Base-by-base conservation (phyloP, 148 eudicot species). In the Nepenthes gracilis region DNA sequence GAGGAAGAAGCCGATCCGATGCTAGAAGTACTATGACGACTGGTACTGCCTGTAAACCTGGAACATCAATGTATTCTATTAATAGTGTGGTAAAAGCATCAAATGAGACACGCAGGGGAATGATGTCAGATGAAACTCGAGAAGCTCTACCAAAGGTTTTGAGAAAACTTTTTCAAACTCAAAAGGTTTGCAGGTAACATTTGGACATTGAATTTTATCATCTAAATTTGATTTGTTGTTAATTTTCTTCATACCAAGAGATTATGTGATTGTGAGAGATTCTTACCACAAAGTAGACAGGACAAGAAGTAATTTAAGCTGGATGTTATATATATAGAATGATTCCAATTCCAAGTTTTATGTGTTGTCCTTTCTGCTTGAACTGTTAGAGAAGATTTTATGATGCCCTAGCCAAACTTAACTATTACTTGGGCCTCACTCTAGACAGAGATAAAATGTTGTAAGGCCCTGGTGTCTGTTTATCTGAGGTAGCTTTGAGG, bases 151-250 rank as follows among this genome's bases (percentile, higher is more conserved):
- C 71, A 1, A 84, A 77, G 75, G 80, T 76, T 66, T 74, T 88
- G 76, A 76, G 63, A 55, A 85, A 75, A 79, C 70, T 88, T 71
- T 79, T 88, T 65, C 78, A 75, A 68, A 64, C 58, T 47, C 73
- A 77, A 67, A 79, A 82, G 73, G 85, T 79, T 83, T 88, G 95
- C 89, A 93, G 98, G 98, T 88, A 53, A 68, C 59, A 12, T 49
- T 63, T 58, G 35, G 36, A 12, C 11, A 33, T 55, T 53, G 12
- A 2, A 49, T 6, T 6, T 49, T 49, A 5, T 49, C 12, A 49
- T 6, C 13, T 12, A 6, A 6, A n/a, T 10, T 11, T 5, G 3
- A 49, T 49, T 11, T n/a, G 6, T n/a, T 1, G 53, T 10, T 5
- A 10, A 49, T 5, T 49, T 10, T 49, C 15, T 49, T 11, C 12